Evolutionary conservation across 192 early-diverging fungal species (phyloP).

Genomic region (Phlyctochytrium arcticum): DNA sequence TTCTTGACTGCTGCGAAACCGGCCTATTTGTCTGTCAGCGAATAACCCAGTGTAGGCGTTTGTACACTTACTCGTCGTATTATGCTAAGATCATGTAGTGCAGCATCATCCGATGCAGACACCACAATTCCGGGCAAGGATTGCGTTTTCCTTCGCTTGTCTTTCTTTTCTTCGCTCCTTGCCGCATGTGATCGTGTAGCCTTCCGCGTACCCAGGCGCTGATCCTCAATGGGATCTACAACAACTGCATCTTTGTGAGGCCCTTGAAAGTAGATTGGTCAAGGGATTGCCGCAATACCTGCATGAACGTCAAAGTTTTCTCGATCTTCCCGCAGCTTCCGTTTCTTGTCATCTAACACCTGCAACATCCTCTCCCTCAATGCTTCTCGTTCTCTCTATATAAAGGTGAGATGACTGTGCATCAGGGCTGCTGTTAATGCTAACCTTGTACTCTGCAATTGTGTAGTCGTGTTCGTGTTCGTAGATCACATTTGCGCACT

Average conservation of each 20-base stretch:
- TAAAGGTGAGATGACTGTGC: not conserved
- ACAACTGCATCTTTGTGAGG: not conserved
- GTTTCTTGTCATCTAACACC: slow-evolving; percentile 72
- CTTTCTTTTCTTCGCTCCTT: slow-evolving; percentile 38
- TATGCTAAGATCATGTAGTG: slow-evolving; percentile 7
- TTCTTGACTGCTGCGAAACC: not conserved
- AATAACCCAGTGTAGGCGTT: not conserved
- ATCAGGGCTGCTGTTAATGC: not conserved
- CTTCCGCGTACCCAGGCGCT: slow-evolving; percentile 36
- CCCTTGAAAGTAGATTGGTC: not conserved
- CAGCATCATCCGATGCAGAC: slow-evolving; percentile 1
- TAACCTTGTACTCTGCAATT: slow-evolving; percentile 65
- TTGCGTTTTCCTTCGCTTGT: slow-evolving; percentile 30
- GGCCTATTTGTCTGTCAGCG: not conserved
- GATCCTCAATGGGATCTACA: slow-evolving; percentile 32
- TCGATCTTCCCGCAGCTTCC: slow-evolving; percentile 76
- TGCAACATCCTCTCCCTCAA: slow-evolving; percentile 71
- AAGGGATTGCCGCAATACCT: slow-evolving; percentile 29
- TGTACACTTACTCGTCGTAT: slow-evolving; percentile 18
- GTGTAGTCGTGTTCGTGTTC: slow-evolving; percentile 54
- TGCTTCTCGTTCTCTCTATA: slow-evolving; percentile 46
- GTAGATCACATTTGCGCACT: slow-evolving; percentile 63
- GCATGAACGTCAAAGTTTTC: slow-evolving; percentile 75
- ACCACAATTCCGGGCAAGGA: slow-evolving; percentile 9
- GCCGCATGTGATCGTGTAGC: slow-evolving; percentile 39